A percentile compares a stretch with the other conserved stretches of the same genome.
Evolutionary conservation across 352 stramenopile species (phyloP).

Genomic region (Phytophthora podocarpi): DNA sequence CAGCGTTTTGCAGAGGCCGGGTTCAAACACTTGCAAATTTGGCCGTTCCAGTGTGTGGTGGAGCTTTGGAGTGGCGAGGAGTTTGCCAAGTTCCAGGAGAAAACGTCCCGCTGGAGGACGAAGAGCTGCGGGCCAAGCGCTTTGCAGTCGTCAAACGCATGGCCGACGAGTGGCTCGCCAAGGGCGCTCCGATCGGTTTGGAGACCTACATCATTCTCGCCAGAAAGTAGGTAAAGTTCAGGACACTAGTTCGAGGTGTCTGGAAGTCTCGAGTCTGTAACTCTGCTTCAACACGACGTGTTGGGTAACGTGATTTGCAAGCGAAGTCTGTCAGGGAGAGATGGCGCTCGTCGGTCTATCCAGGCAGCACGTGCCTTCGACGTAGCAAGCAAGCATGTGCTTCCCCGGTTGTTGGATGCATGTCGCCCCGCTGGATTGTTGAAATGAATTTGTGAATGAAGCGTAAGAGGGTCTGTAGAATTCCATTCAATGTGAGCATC

Average conservation of each 20-base stretch:
- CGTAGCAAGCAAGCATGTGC: too few species aligned
- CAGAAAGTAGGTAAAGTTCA: constrained; percentile 20
- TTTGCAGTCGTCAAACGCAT: constrained; percentile 44
- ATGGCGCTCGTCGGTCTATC: constrained; percentile 1
- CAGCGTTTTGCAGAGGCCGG: constrained; percentile 35
- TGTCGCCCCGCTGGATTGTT: too few species aligned
- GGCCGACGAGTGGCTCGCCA: constrained; percentile 53
- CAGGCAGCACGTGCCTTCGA: too few species aligned
- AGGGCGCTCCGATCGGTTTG: constrained; percentile 54
- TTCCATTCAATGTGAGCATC: too few species aligned
- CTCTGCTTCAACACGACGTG: constrained; percentile 22
- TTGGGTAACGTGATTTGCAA: constrained; percentile 29
- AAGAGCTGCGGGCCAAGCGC: constrained; percentile 28
- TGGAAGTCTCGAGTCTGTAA: constrained; percentile 7
- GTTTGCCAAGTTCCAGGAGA: constrained; percentile 45
- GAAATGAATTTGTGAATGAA: too few species aligned
- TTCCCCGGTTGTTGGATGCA: too few species aligned
- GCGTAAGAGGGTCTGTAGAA: too few species aligned
- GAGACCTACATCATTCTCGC: constrained; percentile 64
- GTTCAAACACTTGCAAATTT: constrained; percentile 47
- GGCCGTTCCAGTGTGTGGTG: constrained; percentile 52
- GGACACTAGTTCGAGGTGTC: constrained; percentile 1
- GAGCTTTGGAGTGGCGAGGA: constrained; percentile 54
- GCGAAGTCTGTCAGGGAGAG: constrained; percentile 11
- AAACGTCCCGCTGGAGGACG: constrained; percentile 34